Conservation (phyloP, 2,329 filamentous ascomycete genomes). For the Karstenula rhodostoma region DNA sequence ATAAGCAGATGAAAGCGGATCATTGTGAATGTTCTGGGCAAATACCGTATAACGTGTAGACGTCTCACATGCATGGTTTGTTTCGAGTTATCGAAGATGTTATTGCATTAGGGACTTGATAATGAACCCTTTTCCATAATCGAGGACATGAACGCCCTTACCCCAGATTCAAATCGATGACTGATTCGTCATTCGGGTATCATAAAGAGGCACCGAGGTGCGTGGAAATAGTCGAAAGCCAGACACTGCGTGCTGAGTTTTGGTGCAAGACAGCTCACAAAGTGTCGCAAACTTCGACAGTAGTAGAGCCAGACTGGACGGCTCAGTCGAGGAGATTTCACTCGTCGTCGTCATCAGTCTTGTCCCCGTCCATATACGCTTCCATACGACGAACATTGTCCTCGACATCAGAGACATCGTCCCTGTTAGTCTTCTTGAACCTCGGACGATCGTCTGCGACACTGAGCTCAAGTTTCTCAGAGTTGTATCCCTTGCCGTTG, state of each 20-base stretch:
- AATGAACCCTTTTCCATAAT: background rate
- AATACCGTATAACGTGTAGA: background rate
- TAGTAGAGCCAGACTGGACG: background rate
- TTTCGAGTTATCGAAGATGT: background rate
- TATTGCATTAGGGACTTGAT: background rate
- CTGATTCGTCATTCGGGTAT: background rate
- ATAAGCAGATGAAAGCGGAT: background rate
- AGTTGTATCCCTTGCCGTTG: conserved; percentile 33
- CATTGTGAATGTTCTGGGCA: background rate
- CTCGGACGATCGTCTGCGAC: conserved; percentile 39
- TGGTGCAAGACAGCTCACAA: background rate
- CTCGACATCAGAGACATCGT: conserved; percentile 30
- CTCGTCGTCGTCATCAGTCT: conserved; percentile 6
- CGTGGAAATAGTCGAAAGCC: background rate
- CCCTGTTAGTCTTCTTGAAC: conserved; percentile 41
- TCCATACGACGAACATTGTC: conserved; percentile 30
- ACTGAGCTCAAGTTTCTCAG: conserved; percentile 24
- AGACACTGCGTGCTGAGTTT: too few species aligned
- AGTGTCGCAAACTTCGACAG: background rate
- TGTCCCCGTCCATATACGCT: conserved; percentile 17
- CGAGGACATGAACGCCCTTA: background rate
- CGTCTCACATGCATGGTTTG: background rate
- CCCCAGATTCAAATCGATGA: background rate
- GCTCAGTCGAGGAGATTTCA: background rate
- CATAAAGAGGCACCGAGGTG: conserved; percentile 1